Percentiles rank a stretch among this genome's conserved stretches.
Evolutionary conservation across 805 yeast genomes (phyloP).

Genomic region (Candida silvicultrix): DNA sequence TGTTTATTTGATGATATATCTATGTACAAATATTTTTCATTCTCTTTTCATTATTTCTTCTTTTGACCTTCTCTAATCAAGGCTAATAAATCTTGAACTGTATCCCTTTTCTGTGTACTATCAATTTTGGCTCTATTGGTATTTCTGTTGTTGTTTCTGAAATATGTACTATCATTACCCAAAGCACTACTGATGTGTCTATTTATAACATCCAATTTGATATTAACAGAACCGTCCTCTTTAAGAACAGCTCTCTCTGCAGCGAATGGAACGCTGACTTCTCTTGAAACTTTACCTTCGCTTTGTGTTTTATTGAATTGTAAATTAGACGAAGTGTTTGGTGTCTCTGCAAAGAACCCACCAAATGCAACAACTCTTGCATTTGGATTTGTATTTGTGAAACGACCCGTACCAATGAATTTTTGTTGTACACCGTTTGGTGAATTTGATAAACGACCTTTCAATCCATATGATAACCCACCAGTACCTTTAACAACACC

Average conservation of each 20-base stretch:
- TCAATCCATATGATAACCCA: constrained; percentile 64
- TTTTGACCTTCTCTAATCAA: neutral
- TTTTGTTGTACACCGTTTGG: constrained; percentile 62
- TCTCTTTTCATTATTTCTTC: neutral
- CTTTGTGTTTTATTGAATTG: constrained; percentile 28
- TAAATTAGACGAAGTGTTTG: constrained; percentile 22
- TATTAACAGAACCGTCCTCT: constrained; percentile 29
- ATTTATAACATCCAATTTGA: neutral
- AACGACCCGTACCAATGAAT: constrained; percentile 63
- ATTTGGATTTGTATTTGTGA: constrained; percentile 36
- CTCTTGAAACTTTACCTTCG: constrained; percentile 36
- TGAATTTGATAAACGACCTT: constrained; percentile 60
- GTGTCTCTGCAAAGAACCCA: constrained; percentile 38
- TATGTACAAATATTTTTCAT: neutral
- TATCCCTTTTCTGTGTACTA: neutral
- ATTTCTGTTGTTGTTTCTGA: neutral
- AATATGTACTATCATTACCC: neutral
- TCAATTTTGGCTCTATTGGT: neutral
- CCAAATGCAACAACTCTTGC: constrained; percentile 45
- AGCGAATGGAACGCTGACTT: constrained; percentile 36
- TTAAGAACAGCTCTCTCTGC: constrained; percentile 31
- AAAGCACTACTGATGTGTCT: neutral
- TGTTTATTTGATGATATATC: neutral
- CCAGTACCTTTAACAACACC: constrained; percentile 53
- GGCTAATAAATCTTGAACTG: neutral